A percentile compares a stretch with the other conserved stretches of the same genome.
Conservation (phyloP, 2,329 filamentous ascomycete species). For the Plenodomus biglobosus region DNA sequence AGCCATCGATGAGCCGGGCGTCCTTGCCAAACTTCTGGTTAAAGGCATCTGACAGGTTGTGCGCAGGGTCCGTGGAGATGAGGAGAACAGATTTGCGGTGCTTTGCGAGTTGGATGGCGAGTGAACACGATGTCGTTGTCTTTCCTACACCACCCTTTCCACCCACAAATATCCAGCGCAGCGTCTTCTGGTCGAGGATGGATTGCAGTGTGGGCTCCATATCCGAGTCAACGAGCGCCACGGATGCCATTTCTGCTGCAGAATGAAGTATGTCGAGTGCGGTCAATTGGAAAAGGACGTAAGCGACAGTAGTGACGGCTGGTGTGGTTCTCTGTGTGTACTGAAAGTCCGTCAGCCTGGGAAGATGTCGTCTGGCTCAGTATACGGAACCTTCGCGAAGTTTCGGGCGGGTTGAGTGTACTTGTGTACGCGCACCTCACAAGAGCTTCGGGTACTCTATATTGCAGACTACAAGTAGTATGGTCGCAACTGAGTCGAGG, state of each 20-base stretch:
- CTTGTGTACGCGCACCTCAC: not conserved
- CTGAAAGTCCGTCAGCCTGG: not conserved
- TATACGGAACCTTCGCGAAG: constrained; percentile 23
- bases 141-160: constrained; percentile 98
- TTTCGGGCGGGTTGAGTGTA: constrained; percentile 8
- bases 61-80: constrained; percentile 96
- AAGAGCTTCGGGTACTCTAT: too few relatives aligned
- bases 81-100: constrained; percentile 93
- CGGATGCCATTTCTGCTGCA: constrained; percentile 40
- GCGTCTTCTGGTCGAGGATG: constrained; percentile 89
- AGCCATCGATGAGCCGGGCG: constrained; percentile 86
- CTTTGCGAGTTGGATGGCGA: constrained; percentile 95
- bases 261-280: too few relatives aligned
- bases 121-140: constrained; percentile 98
- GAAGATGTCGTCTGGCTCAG: too few relatives aligned
- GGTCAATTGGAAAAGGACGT: too few relatives aligned
- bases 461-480: too few relatives aligned
- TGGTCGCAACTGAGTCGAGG: too few relatives aligned
- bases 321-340: not conserved
- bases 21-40: constrained; percentile 99
- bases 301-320: too few relatives aligned
- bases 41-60: constrained; percentile 97
- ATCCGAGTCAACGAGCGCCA: constrained; percentile 57
- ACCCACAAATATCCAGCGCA: constrained; percentile 98
- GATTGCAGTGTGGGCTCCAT: constrained; percentile 93